phyloP scores from a whole-genome alignment of 2,329 filamentous ascomycete genomes.

The Arthrobotrys pseudoclavata region DNA sequence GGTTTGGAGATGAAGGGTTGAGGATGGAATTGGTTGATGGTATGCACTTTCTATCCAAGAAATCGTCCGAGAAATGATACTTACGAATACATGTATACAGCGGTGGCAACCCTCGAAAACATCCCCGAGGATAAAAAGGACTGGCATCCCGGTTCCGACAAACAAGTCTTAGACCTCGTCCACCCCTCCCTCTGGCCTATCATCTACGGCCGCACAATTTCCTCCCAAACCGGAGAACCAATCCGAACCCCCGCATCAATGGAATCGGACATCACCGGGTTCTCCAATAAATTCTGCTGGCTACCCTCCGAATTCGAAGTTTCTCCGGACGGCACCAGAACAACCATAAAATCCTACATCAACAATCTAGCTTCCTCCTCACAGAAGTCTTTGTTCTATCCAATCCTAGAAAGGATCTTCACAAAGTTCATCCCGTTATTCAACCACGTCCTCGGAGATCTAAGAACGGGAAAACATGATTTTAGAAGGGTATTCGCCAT shows the following conservation, averaged over 20 bases:
- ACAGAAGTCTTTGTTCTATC: conserved; percentile 53
- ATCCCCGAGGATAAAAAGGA: conserved; percentile 70
- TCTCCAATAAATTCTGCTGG: conserved; percentile 51
- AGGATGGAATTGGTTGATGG: conserved; percentile 42
- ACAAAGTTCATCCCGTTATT: conserved; percentile 55
- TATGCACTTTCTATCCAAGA: neutral
- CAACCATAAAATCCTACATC: conserved; percentile 54
- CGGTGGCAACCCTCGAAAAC: conserved; percentile 70
- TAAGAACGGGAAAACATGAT: conserved; percentile 24
- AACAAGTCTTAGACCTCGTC: conserved; percentile 74
- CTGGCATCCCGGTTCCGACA: conserved; percentile 74
- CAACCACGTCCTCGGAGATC: conserved; percentile 51
- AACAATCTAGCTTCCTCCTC: conserved; percentile 39
- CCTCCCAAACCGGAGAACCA: conserved; percentile 8
- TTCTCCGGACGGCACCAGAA: conserved; percentile 41
- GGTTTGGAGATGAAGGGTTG: conserved; percentile 37
- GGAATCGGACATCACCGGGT: conserved; percentile 24
- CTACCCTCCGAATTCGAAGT: conserved; percentile 57
- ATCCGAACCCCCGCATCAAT: conserved; percentile 2
- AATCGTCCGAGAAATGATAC: too few species aligned
- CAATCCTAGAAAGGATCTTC: conserved; percentile 54
- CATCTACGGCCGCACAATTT: conserved; percentile 67
- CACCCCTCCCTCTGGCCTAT: conserved; percentile 76
- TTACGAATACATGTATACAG: conserved; percentile 58
- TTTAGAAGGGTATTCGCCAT: conserved; percentile 17